Evolutionary conservation across 257 asterid genomes (phyloP).

Genomic region (Salvia hispanica): DNA sequence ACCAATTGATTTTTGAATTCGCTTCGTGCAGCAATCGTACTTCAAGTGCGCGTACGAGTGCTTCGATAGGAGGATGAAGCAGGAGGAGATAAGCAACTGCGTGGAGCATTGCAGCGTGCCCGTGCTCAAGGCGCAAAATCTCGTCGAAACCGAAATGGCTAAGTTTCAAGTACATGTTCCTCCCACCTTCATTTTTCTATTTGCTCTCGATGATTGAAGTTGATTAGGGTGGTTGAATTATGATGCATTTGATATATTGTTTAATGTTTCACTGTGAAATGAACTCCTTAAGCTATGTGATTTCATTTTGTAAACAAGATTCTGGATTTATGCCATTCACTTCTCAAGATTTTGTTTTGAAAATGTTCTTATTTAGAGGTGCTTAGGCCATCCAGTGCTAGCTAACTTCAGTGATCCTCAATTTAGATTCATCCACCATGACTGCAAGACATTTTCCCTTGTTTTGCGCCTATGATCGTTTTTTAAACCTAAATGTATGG

Average conservation of each 20-base stretch:
- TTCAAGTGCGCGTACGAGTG: conserved; percentile 94
- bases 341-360: neutral
- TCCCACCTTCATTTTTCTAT: neutral
- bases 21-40: conserved; percentile 68
- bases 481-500: neutral
- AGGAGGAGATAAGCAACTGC: conserved; percentile 71
- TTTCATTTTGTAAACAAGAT: neutral
- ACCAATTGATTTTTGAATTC: neutral
- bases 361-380: neutral
- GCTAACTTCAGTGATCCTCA: neutral
- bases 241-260: neutral
- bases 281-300: neutral
- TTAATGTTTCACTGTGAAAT: conserved; percentile 3
- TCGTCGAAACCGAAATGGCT: conserved; percentile 87
- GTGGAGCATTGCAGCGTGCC: conserved; percentile 93
- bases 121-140: conserved; percentile 77
- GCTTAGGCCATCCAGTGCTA: too few relatives aligned
- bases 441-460: neutral
- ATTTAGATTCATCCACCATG: neutral
- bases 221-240: neutral
- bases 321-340: neutral
- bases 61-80: conserved; percentile 69
- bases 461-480: neutral
- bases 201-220: neutral
- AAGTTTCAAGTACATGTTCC: conserved; percentile 57